phyloP scores from a whole-genome alignment of 2,329 filamentous ascomycete species.

The Aureobasidium sp. region DNA sequence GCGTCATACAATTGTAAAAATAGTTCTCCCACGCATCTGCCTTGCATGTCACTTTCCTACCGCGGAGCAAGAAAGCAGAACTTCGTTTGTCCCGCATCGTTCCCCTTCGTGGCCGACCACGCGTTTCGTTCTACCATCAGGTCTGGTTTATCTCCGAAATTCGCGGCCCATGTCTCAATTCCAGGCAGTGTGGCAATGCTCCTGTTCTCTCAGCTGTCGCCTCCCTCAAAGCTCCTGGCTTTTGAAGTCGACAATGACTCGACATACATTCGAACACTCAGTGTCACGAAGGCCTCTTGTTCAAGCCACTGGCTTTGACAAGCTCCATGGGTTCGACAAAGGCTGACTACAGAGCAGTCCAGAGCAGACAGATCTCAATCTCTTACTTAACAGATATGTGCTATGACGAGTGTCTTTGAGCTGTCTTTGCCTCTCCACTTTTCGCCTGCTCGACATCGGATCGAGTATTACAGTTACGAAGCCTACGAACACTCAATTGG shows the following conservation, averaged over 20 bases:
- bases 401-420: neutral
- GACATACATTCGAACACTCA: no score
- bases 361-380: neutral
- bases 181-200: no score
- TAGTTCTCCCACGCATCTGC: neutral
- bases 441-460: neutral
- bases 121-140: neutral
- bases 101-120: neutral
- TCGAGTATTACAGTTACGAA: neutral
- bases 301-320: neutral
- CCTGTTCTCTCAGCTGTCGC: neutral
- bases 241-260: no score
- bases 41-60: neutral
- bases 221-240: neutral
- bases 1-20: neutral
- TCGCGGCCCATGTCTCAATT: neutral
- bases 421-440: neutral
- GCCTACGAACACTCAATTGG: neutral
- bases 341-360: neutral
- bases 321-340: neutral
- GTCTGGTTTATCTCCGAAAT: neutral
- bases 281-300: no score
- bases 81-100: neutral
- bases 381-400: constrained; percentile 4
- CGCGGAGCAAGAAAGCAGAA: neutral